These are phyloP conservation scores for Phytopythium kandeliae DNA, from an alignment of 352 stramenopile genomes.

Conservation along the genomic window DNA sequence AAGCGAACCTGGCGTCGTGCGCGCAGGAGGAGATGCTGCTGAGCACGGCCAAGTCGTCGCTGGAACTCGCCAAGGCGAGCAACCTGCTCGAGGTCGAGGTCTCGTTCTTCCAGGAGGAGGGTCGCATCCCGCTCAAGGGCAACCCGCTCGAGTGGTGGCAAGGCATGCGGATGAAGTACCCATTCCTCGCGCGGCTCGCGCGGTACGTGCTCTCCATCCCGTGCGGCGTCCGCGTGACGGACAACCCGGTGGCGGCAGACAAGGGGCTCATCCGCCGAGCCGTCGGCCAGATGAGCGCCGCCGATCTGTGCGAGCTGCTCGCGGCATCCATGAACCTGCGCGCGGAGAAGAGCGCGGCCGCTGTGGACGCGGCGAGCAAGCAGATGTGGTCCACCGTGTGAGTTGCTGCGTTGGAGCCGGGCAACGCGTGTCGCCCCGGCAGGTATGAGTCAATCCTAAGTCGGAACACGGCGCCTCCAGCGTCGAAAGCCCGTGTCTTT, in stretches of 20 bases:
- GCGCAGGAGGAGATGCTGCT: slow-evolving; percentile 74
- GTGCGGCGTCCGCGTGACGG: slow-evolving; percentile 30
- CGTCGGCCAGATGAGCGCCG: slow-evolving; percentile 27
- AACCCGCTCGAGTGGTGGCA: slow-evolving; percentile 80
- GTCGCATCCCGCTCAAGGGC: slow-evolving; percentile 38
- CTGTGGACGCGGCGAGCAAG: slow-evolving; percentile 36
- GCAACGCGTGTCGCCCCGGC: too few relatives aligned
- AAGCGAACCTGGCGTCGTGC: slow-evolving; percentile 64
- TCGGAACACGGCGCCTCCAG: too few relatives aligned
- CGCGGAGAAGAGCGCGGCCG: slow-evolving; percentile 32
- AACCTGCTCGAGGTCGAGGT: slow-evolving; percentile 77
- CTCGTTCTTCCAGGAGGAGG: slow-evolving; percentile 73
- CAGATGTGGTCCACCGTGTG: slow-evolving; percentile 51
- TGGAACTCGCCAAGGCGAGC: slow-evolving; percentile 67
- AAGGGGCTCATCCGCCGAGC: slow-evolving; percentile 34
- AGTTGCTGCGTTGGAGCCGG: too few relatives aligned
- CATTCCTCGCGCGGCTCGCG: slow-evolving; percentile 57
- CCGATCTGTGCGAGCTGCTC: slow-evolving; percentile 40
- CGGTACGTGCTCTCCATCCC: slow-evolving; percentile 69
- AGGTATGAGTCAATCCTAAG: too few relatives aligned
- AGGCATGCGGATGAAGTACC: slow-evolving; percentile 72
- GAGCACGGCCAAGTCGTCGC: slow-evolving; percentile 51
- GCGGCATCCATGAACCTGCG: slow-evolving; percentile 51
- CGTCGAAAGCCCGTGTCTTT: too few relatives aligned
- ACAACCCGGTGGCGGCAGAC: slow-evolving; percentile 45